Percentiles rank a stretch among this genome's conserved stretches.
These are phyloP conservation scores for Pythium rhizo-oryzae DNA, from an alignment of 352 stramenopile species.

Conservation along the genomic window DNA sequence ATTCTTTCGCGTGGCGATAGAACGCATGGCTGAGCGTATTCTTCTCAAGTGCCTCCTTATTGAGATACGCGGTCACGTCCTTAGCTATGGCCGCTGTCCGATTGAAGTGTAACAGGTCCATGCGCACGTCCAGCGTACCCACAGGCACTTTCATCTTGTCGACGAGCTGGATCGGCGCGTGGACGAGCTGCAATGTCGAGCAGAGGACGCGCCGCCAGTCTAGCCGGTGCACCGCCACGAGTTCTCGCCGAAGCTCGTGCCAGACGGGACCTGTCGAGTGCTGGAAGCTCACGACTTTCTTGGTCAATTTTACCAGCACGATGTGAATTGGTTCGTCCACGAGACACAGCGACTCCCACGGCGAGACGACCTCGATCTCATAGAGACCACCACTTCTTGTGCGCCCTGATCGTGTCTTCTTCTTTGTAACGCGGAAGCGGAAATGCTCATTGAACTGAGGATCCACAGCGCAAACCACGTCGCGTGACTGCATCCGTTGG, in stretches of 20 bases:
- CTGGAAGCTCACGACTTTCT: conserved; percentile 44
- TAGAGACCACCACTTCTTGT: conserved; percentile 37
- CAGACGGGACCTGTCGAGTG: conserved; percentile 27
- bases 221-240: conserved; percentile 66
- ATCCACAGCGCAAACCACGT: conserved; percentile 58
- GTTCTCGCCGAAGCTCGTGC: conserved; percentile 52
- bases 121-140: conserved; percentile 66
- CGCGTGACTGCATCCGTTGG: conserved; percentile 50
- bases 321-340: conserved; percentile 67
- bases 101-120: conserved; percentile 65
- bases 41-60: conserved; percentile 52
- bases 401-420: conserved; percentile 22
- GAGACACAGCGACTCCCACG: conserved; percentile 71
- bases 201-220: conserved; percentile 83
- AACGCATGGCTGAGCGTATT: conserved; percentile 67
- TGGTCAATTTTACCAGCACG: conserved; percentile 62
- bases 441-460: conserved; percentile 76
- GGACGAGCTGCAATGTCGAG: conserved; percentile 66
- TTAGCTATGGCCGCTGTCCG: conserved; percentile 45
- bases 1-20: conserved; percentile 83
- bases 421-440: conserved; percentile 51
- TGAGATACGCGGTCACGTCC: conserved; percentile 50
- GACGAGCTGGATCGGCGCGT: conserved; percentile 64
- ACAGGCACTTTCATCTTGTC: conserved; percentile 75
- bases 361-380: conserved; percentile 58